These are phyloP conservation scores for Discostella stelligeroides DNA, from an alignment of 108 stramenopile species.

Conservation along the genomic window DNA sequence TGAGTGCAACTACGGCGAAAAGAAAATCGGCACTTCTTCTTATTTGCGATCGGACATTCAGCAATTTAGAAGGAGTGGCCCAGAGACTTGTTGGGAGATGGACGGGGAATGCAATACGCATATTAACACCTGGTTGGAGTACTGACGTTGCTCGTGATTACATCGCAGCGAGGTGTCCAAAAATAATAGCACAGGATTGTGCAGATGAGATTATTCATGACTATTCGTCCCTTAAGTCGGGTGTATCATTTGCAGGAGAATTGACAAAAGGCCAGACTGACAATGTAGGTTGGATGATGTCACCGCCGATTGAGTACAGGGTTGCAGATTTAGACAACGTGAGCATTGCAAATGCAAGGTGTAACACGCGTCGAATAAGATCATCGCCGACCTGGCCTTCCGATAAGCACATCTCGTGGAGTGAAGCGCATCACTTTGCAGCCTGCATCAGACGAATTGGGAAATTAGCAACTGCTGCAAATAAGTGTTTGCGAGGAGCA, in stretches of 20 bases:
- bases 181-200: slow-evolving; percentile 83
- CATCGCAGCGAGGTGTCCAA: slow-evolving; percentile 74
- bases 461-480: slow-evolving; percentile 69
- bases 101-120: slow-evolving; percentile 80
- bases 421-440: slow-evolving; percentile 87
- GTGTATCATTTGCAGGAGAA: slow-evolving; percentile 78
- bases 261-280: slow-evolving; percentile 60
- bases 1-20: slow-evolving; percentile 18
- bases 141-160: slow-evolving; percentile 85
- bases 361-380: slow-evolving; percentile 14
- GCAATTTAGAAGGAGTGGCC: slow-evolving; percentile 84
- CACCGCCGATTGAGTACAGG: slow-evolving; percentile 74
- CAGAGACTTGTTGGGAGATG: slow-evolving; percentile 83
- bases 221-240: slow-evolving; percentile 78
- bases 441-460: slow-evolving; percentile 82
- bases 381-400: slow-evolving; percentile 76
- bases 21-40: slow-evolving; percentile 46
- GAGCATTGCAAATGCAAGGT: slow-evolving; percentile 30
- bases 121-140: slow-evolving; percentile 80
- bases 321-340: slow-evolving; percentile 83
- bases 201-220: slow-evolving; percentile 87
- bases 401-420: slow-evolving; percentile 73
- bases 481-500: slow-evolving; percentile 28
- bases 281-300: slow-evolving; percentile 72
- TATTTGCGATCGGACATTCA: slow-evolving; percentile 88